These are phyloP conservation scores for Chaetomium sp. DNA, from an alignment of 2,329 filamentous ascomycete species.

Conservation along the genomic window DNA sequence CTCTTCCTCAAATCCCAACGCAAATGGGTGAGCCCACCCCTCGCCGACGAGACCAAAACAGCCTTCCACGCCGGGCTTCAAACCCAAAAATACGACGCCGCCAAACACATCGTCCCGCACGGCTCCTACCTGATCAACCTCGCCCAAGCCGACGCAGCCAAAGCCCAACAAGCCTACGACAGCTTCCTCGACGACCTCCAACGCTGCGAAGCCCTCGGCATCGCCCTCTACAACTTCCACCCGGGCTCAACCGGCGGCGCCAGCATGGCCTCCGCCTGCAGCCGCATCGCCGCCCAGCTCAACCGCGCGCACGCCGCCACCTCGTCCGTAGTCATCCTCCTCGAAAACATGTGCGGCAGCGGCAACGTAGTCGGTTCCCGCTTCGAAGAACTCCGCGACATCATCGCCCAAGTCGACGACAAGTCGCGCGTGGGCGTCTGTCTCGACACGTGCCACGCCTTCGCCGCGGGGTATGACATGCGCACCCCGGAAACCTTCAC, in stretches of 20 bases:
- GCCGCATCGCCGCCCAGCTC: slow-evolving; percentile 71
- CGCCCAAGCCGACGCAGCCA: slow-evolving; percentile 71
- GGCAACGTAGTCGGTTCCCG: slow-evolving; percentile 81
- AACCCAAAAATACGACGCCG: slow-evolving; percentile 63
- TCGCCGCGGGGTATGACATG: slow-evolving; percentile 89
- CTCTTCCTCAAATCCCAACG: slow-evolving; percentile 94
- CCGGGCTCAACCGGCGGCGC: slow-evolving; percentile 74
- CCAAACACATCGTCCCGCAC: slow-evolving; percentile 75
- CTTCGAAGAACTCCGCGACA: slow-evolving; percentile 80
- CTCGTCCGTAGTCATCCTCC: slow-evolving; percentile 67
- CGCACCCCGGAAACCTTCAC: slow-evolving; percentile 67
- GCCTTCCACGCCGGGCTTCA: slow-evolving; percentile 65
- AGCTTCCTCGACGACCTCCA: slow-evolving; percentile 82
- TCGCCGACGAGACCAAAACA: slow-evolving; percentile 60
- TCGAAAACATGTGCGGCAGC: slow-evolving; percentile 92
- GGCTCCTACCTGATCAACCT: slow-evolving; percentile 96
- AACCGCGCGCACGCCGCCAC: slow-evolving; percentile 77
- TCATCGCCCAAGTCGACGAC: slow-evolving; percentile 73
- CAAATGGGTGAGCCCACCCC: slow-evolving; percentile 82
- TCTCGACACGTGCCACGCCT: slow-evolving; percentile 93
- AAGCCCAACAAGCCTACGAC: slow-evolving; percentile 78
- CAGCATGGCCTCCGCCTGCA: slow-evolving; percentile 62
- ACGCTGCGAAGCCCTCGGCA: slow-evolving; percentile 79
- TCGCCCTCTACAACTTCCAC: slow-evolving; percentile 95
- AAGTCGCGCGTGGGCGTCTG: slow-evolving; percentile 86